Conservation (phyloP, 2,329 filamentous ascomycete genomes). For the Pochonia chlamydosporia region DNA sequence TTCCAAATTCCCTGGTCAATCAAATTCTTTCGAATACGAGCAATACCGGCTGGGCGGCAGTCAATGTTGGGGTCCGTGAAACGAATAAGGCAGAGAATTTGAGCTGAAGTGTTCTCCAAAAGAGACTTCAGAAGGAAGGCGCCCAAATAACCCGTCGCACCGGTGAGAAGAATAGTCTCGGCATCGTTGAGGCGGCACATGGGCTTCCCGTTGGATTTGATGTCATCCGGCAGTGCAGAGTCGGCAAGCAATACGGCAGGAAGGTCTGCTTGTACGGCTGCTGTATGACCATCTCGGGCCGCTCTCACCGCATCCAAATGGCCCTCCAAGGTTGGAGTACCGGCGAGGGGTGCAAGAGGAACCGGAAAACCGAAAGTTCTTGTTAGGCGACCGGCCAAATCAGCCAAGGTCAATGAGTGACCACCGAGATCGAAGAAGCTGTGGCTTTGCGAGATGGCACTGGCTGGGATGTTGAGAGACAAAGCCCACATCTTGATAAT, state of each 20-base stretch:
- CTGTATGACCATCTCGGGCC: conserved; percentile 66
- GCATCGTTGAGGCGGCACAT: conserved; percentile 58
- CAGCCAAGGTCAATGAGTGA: conserved; percentile 71
- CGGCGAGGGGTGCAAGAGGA: conserved; percentile 64
- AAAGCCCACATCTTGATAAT: conserved; percentile 69
- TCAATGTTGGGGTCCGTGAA: conserved; percentile 62
- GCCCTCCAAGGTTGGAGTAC: conserved; percentile 64
- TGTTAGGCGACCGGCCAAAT: conserved; percentile 65
- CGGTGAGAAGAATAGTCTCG: conserved; percentile 65
- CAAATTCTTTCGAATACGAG: conserved; percentile 67
- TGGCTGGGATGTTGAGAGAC: conserved; percentile 58
- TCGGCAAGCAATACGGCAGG: conserved; percentile 64
- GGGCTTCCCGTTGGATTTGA: conserved; percentile 48
- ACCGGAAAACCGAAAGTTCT: conserved; percentile 68
- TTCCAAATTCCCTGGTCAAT: conserved; percentile 75
- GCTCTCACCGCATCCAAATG: conserved; percentile 67
- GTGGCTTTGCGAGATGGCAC: conserved; percentile 60
- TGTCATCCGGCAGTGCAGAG: conserved; percentile 62
- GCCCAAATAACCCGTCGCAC: conserved; percentile 70
- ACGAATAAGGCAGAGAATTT: conserved; percentile 67
- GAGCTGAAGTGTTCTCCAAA: conserved; percentile 60
- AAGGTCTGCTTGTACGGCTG: conserved; percentile 69
- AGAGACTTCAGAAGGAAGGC: conserved; percentile 67
- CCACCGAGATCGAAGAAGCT: conserved; percentile 80
- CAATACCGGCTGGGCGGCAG: conserved; percentile 60